Percentiles rank a stretch among this genome's conserved stretches.
phyloP scores from a whole-genome alignment of 352 stramenopile species.

The Globisporangium barbulae region DNA sequence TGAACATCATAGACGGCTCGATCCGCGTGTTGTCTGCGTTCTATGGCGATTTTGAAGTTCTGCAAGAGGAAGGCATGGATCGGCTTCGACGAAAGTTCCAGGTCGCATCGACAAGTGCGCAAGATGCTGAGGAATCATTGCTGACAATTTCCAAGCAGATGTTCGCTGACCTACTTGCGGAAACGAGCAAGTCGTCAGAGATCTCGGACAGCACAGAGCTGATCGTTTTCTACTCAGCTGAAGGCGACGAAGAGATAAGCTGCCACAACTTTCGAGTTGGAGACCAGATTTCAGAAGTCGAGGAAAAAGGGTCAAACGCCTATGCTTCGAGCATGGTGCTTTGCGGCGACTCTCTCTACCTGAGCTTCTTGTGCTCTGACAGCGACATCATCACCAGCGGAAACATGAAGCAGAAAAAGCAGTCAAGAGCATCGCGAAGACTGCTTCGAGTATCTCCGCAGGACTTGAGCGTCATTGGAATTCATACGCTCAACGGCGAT shows the following conservation, averaged over 20 bases:
- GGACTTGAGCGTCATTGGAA: slow-evolving; percentile 15
- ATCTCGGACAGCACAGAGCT: slow-evolving; percentile 25
- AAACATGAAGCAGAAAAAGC: slow-evolving; percentile 12
- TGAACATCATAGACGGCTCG: background rate
- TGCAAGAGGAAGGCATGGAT: slow-evolving; percentile 26
- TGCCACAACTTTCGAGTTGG: slow-evolving; percentile 23
- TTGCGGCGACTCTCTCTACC: slow-evolving; percentile 38
- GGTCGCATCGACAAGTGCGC: slow-evolving; percentile 4
- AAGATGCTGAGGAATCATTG: slow-evolving; percentile 10
- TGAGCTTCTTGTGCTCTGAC: slow-evolving; percentile 38
- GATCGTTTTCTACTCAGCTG: slow-evolving; percentile 25
- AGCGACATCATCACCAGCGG: slow-evolving; percentile 15
- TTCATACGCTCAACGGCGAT: slow-evolving; percentile 3
- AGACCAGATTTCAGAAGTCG: slow-evolving; percentile 30
- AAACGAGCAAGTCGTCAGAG: slow-evolving; percentile 15
- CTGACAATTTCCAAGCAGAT: slow-evolving; percentile 24
- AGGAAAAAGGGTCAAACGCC: slow-evolving; percentile 24
- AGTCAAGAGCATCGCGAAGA: slow-evolving; percentile 12
- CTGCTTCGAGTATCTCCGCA: slow-evolving; percentile 27
- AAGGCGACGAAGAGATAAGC: slow-evolving; percentile 17
- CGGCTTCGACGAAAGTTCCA: slow-evolving; percentile 21
- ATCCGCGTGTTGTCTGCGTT: slow-evolving; percentile 29
- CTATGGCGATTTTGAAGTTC: slow-evolving; percentile 50
- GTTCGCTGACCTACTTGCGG: slow-evolving; percentile 23
- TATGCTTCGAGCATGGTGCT: slow-evolving; percentile 51